phyloP scores from a whole-genome alignment of 2,329 filamentous ascomycete genomes.

The Fusarium poae region DNA sequence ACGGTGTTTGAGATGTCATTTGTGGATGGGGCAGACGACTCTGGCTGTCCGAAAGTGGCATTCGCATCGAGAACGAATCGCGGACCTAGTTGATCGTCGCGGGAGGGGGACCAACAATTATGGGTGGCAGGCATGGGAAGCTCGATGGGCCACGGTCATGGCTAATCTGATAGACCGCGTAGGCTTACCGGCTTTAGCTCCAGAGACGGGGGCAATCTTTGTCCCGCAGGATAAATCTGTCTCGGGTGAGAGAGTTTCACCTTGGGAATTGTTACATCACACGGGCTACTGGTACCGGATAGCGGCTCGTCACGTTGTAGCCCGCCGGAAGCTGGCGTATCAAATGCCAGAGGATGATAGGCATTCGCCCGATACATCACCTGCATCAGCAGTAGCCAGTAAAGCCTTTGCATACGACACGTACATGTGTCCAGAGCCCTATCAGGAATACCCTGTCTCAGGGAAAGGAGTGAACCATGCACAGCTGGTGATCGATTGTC shows the following conservation, averaged over 20 bases:
- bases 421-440: slow-evolving; percentile 74
- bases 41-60: slow-evolving; percentile 85
- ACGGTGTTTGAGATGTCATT: slow-evolving; percentile 82
- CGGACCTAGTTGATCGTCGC: slow-evolving; percentile 82
- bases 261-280: slow-evolving; percentile 75
- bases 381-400: slow-evolving; percentile 61
- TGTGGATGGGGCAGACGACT: slow-evolving; percentile 85
- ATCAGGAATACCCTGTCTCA: slow-evolving; percentile 68
- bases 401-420: slow-evolving; percentile 72
- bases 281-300: slow-evolving; percentile 75
- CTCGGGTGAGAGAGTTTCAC: slow-evolving; percentile 68
- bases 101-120: slow-evolving; percentile 91
- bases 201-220: slow-evolving; percentile 61
- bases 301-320: slow-evolving; percentile 68
- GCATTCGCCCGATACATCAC: slow-evolving; percentile 62
- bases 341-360: slow-evolving; percentile 71
- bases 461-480: slow-evolving; percentile 67
- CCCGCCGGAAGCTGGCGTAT: slow-evolving; percentile 66
- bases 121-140: slow-evolving; percentile 94
- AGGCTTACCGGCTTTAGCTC: slow-evolving; percentile 63
- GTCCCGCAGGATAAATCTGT: slow-evolving; percentile 70
- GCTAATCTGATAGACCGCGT: slow-evolving; percentile 69
- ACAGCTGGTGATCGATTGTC: slow-evolving; percentile 65
- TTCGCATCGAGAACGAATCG: slow-evolving; percentile 78
- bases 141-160: slow-evolving; percentile 76